A percentile compares a stretch with the other conserved stretches of the same genome.
Evolutionary conservation across 2,329 filamentous ascomycete genomes (phyloP).

Genomic region (Diplocarpon rosae): DNA sequence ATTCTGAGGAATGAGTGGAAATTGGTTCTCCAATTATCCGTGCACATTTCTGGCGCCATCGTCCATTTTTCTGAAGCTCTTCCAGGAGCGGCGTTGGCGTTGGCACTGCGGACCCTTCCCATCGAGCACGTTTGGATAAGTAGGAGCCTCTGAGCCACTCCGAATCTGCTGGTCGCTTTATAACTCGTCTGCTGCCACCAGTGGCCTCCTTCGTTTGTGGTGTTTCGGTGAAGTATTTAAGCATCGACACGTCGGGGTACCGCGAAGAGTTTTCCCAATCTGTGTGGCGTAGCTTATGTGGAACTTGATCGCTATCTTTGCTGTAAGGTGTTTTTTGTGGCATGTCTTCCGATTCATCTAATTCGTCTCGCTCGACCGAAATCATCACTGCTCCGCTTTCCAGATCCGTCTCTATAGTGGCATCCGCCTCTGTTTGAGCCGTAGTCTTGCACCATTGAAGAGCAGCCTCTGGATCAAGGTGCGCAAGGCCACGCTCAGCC

Average conservation of each 20-base stretch:
- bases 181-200: slow-evolving; percentile 1
- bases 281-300: background rate
- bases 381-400: slow-evolving; percentile 2
- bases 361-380: slow-evolving; percentile 6
- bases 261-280: background rate
- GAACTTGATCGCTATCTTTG: background rate
- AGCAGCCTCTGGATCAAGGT: slow-evolving; percentile 15
- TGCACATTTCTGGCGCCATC: slow-evolving; percentile 1
- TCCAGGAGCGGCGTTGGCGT: slow-evolving; percentile 23
- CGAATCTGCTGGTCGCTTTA: slow-evolving; percentile 15
- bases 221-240: slow-evolving; percentile 3
- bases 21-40: background rate
- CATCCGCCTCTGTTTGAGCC: slow-evolving; percentile 11
- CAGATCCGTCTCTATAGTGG: background rate
- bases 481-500: slow-evolving; percentile 14
- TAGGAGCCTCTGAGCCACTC: slow-evolving; percentile 26
- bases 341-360: background rate
- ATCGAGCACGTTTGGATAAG: slow-evolving; percentile 23
- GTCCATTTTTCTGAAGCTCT: slow-evolving; percentile 3
- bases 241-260: slow-evolving; percentile 4
- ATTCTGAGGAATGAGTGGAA: background rate
- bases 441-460: slow-evolving; percentile 16
- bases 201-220: background rate
- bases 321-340: background rate
- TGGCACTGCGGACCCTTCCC: slow-evolving; percentile 17